Conservation (phyloP, 805 yeast genomes). For the Candida caryicola region DNA sequence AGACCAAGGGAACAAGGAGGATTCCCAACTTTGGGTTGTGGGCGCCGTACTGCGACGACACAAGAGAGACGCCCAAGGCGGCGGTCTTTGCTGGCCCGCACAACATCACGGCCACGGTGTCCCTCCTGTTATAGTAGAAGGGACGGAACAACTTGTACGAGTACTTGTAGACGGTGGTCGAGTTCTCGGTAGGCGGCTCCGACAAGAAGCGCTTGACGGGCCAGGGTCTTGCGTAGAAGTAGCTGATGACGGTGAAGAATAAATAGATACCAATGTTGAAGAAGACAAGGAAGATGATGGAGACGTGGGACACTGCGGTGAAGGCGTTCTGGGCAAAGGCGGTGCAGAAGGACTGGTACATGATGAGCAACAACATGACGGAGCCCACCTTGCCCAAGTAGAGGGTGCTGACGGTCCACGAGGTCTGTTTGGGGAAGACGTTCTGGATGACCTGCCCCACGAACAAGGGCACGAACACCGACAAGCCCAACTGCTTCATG, state of each 20-base stretch:
- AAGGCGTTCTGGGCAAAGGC: slow-evolving; percentile 85
- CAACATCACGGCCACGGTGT: slow-evolving; percentile 75
- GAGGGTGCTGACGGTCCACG: slow-evolving; percentile 57
- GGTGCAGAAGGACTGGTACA: slow-evolving; percentile 79
- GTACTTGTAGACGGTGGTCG: slow-evolving; percentile 44
- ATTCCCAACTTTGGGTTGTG: slow-evolving; percentile 61
- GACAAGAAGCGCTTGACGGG: slow-evolving; percentile 43
- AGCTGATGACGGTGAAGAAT: slow-evolving; percentile 69
- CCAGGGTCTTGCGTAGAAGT: slow-evolving; percentile 56
- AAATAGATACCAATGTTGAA: slow-evolving; percentile 79
- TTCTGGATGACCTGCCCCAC: slow-evolving; percentile 87
- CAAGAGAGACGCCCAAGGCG: slow-evolving; percentile 81
- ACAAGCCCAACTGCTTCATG: slow-evolving; percentile 83
- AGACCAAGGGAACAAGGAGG: slow-evolving; percentile 74
- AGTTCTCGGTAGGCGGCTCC: slow-evolving; percentile 45
- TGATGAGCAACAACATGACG: slow-evolving; percentile 71
- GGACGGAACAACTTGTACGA: slow-evolving; percentile 51
- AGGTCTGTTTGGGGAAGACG: slow-evolving; percentile 60
- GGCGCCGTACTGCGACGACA: slow-evolving; percentile 77
- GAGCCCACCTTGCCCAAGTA: slow-evolving; percentile 72
- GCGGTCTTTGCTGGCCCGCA: slow-evolving; percentile 95
- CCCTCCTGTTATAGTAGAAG: slow-evolving; percentile 66
- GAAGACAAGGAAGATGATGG: slow-evolving; percentile 74
- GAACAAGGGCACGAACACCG: slow-evolving; percentile 79
- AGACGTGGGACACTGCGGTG: slow-evolving; percentile 60